Base-by-base conservation (phyloP, 768 basidiomycete species). In the Lentinula detonsa region DNA sequence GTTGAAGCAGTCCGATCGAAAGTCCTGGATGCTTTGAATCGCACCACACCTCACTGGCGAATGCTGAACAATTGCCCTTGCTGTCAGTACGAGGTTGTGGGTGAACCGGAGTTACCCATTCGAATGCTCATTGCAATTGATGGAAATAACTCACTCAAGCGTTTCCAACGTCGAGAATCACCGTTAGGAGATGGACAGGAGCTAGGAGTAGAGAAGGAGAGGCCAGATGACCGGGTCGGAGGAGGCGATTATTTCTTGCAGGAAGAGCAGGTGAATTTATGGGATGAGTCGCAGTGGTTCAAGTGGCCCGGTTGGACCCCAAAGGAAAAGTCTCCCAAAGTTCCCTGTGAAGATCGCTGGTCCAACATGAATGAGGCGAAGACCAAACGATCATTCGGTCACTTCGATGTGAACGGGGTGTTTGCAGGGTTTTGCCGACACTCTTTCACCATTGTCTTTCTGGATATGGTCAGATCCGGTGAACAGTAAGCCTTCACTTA, bases 211-310 rank as follows among this genome's bases (percentile, higher is more conserved):
- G n/a, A 50, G 43, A 51, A 42, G 31, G 69, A 68, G 16, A 43
- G 42, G n/a, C 33, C 43, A 9, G 69, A 70, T 39, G 9, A 56
- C 7, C 52, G 63, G 6, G 33, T 9, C 8, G 63, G 64, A 0
- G 33, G 54, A 0, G 63, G 66, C 0, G 63, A 66, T 51, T 69
- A 67, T 56, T 68, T 67, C 34, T 37, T 73, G 11, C 61, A 43
- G 1, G 16, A 59, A 3, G 64, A 66, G 16, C 9, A 59, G n/a
- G 67, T 71, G 0, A 64, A 71, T 59, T 18, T 33, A 4, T 71
- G 68, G 70, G 65, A 65, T 11, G 61, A 65, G 31, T 31, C 13
- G 13, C 43, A 45, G 18, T 23, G 23, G 23, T 23, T 23, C 23
- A 23, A 23, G 23, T 23, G 23, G 23, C 23, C 23, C 23, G 23